A percentile compares a stretch with the other conserved stretches of the same genome.
phyloP scores from a whole-genome alignment of 805 yeast genomes.

The Middelhovenomyces tepae region DNA sequence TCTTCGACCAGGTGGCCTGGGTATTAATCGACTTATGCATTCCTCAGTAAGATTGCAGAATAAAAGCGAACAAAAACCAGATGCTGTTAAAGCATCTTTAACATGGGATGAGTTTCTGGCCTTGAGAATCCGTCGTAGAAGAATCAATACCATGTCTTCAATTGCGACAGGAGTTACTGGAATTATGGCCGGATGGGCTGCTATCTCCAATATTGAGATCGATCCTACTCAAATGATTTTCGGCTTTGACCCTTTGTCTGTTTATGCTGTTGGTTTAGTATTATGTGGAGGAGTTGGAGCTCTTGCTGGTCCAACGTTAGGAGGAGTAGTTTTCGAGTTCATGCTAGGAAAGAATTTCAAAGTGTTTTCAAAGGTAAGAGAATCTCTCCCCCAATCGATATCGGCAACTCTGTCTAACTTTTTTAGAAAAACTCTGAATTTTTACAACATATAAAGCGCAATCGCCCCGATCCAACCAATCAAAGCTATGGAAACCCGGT shows the following conservation, averaged over 20 bases:
- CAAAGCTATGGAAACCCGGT: slow-evolving; percentile 91
- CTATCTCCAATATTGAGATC: slow-evolving; percentile 70
- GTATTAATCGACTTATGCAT: too few species aligned
- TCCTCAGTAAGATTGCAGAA: slow-evolving; percentile 2
- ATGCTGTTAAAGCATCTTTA: too few species aligned
- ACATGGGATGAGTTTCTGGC: slow-evolving; percentile 76
- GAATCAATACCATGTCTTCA: slow-evolving; percentile 60
- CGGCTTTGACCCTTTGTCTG: slow-evolving; percentile 86
- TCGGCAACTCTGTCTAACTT: slow-evolving; percentile 2
- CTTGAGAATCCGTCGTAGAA: slow-evolving; percentile 67
- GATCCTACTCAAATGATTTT: slow-evolving; percentile 79
- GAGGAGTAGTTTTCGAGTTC: slow-evolving; percentile 55
- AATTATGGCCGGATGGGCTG: slow-evolving; percentile 60
- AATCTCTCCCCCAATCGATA: too few species aligned
- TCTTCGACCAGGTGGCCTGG: too few species aligned
- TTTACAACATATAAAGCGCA: slow-evolving; percentile 59
- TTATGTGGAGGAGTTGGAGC: slow-evolving; percentile 71
- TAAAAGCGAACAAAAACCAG: slow-evolving; percentile 6
- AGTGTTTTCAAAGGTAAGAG: too few species aligned
- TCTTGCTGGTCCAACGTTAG: slow-evolving; percentile 73
- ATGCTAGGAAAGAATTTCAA: slow-evolving; percentile 22
- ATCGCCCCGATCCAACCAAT: slow-evolving; percentile 86
- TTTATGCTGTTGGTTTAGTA: slow-evolving; percentile 64
- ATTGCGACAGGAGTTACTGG: slow-evolving; percentile 59
- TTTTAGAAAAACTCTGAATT: slow-evolving; percentile 61